Evolutionary conservation across 352 stramenopile genomes (phyloP), one percentile per base, ranked within the genome.

Genomic region (Pythium utonaiense): DNA sequence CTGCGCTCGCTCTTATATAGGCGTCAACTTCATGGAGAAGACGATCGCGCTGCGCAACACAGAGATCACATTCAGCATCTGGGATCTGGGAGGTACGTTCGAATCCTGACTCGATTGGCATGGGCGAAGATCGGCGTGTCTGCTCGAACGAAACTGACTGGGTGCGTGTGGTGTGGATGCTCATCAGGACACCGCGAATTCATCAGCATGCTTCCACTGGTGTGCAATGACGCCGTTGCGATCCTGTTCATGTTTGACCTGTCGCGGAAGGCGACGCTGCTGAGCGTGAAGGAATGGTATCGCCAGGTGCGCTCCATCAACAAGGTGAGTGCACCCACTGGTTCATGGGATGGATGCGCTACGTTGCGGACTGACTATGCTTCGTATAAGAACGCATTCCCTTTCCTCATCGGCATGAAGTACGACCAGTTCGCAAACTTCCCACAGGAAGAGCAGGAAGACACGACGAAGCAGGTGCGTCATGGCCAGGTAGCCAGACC

Each of bases 241-340:
- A 96, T 97, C 36, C 78, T 98, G n/a, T 98, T 98, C 71, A 97
- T 98, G 91, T 98, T 98, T 66, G 93, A 98, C 57, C 73, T 98
- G 25, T 90, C 89, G 36, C 77, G 90, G n/a, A 97, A 96, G 62
- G 81, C 83, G 12, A 98, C 91, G 38, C 80, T 98, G 21, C 93
- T 88, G 27, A 96, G 86, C 59, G 75, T 98, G 31, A 97, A 97
- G 64, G 93, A 98, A 67, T 98, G 93, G 93, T 96, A 95, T 71
- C 80, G 85, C 40, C 86, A 96, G 83, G 86, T 96, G 44, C 84
- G 86, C 50, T 88, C 83, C 5, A 93, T 96, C 69, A 96, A 96
- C 71, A 96, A 96, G 83, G 86, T 93, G 51, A 12, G 42, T 21
- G 9, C 3, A 33, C 45, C n/a, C 8, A 14, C 41, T 56, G 17